Conservation (phyloP, 108 stramenopile genomes). For the Stephanodiscus minutulus region DNA sequence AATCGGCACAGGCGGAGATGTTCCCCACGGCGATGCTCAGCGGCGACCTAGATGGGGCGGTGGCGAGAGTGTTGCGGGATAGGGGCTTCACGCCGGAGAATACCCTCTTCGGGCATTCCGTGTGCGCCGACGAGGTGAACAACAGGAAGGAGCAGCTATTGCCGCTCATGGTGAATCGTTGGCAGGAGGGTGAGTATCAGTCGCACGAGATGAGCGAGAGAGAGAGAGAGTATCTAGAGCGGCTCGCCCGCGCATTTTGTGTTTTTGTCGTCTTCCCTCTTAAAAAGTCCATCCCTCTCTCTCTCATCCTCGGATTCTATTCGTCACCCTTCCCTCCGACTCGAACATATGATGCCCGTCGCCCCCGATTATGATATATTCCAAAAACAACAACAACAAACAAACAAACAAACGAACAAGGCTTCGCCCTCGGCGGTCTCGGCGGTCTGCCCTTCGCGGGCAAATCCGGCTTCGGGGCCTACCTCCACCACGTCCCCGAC, state of each 20-base stretch:
- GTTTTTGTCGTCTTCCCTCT: constrained; percentile 6
- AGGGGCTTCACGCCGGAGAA: constrained; percentile 47
- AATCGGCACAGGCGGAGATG: constrained; percentile 8
- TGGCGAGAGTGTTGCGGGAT: constrained; percentile 18
- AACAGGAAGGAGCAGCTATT: constrained; percentile 35
- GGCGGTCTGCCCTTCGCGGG: constrained; percentile 51
- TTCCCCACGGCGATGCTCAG: constrained; percentile 48
- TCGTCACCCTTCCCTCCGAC: too few species aligned
- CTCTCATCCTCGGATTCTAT: too few species aligned
- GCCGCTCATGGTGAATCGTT: constrained; percentile 33
- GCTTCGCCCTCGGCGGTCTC: constrained; percentile 42
- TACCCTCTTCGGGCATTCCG: constrained; percentile 39
- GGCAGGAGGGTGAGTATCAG: constrained; percentile 20
- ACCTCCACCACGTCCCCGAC: constrained; percentile 50
- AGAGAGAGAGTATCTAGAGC: too few species aligned
- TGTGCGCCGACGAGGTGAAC: constrained; percentile 49
- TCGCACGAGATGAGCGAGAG: too few species aligned
- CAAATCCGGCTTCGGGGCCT: constrained; percentile 44
- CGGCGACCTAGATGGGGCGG: constrained; percentile 24
- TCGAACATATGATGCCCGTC: too few species aligned
- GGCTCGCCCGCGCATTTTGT: neutral
- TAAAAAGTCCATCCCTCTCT: neutral
- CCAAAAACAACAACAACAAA: too few species aligned
- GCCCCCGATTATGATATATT: too few species aligned
- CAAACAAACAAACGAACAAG: neutral